Percentiles rank a stretch among this genome's conserved stretches.
These are phyloP conservation scores for Knoxdaviesia proteae DNA, from an alignment of 2,329 filamentous ascomycete genomes.

Conservation along the genomic window DNA sequence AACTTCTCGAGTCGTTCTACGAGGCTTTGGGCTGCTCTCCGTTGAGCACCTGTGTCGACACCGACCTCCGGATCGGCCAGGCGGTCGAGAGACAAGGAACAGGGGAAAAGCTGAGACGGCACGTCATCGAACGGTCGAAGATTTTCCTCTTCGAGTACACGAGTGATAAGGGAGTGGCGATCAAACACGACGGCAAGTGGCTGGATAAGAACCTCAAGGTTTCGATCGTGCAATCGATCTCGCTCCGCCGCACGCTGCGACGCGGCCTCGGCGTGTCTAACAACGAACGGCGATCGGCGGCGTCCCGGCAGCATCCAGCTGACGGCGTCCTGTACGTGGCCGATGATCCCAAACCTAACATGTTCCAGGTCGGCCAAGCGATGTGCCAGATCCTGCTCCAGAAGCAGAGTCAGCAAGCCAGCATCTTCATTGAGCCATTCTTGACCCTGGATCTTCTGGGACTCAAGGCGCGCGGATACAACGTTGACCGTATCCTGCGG, in stretches of 20 bases:
- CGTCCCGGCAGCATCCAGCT: slow-evolving; percentile 30
- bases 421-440: slow-evolving; percentile 78
- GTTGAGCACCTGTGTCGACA: slow-evolving; percentile 58
- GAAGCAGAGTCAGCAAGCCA: slow-evolving; percentile 71
- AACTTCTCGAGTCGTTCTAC: slow-evolving; percentile 70
- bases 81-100: slow-evolving; percentile 43
- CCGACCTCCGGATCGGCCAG: slow-evolving; percentile 53
- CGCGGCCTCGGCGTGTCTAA: slow-evolving; percentile 48
- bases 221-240: slow-evolving; percentile 56
- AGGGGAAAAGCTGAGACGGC: slow-evolving; percentile 51
- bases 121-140: slow-evolving; percentile 71
- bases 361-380: slow-evolving; percentile 82
- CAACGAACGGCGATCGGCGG: slow-evolving; percentile 56
- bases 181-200: slow-evolving; percentile 79
- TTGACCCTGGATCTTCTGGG: slow-evolving; percentile 68
- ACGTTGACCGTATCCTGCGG: slow-evolving; percentile 82
- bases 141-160: slow-evolving; percentile 66
- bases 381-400: slow-evolving; percentile 63
- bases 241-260: slow-evolving; percentile 50
- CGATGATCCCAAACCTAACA: slow-evolving; percentile 45
- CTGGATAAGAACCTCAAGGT: slow-evolving; percentile 69
- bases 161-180: slow-evolving; percentile 51
- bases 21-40: slow-evolving; percentile 55
- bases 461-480: slow-evolving; percentile 75
- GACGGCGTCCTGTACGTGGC: slow-evolving; percentile 59